Base-by-base conservation (phyloP, 2,329 filamentous ascomycete species). In the Fusarium sp. region DNA sequence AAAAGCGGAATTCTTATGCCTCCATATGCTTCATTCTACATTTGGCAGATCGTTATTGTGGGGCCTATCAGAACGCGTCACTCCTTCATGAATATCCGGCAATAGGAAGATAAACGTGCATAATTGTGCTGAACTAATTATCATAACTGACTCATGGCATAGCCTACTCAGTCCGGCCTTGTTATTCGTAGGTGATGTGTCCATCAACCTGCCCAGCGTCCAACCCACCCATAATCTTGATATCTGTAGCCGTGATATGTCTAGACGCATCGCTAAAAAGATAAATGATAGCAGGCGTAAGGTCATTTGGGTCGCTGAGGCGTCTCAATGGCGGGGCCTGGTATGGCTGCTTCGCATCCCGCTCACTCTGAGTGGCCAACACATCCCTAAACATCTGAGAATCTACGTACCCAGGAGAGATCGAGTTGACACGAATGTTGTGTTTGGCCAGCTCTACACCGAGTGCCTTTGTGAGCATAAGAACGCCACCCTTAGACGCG, bases 211-310 rank as follows among this genome's bases (percentile, higher is more conserved):
- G 54, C 28, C 54, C 54, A 45, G 54, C 54, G 6, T 57, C 55
- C 45, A 85, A 58, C 5, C 84, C 85, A 11, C 85, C 85, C 7
- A 82, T 84, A 24, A 86, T 83, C 11, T 78, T 77, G 69, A 86
- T 83, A 59, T 86, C 84, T 9, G 81, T 79, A 11, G 81, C 83
- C 3, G 84, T 85, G 4, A 83, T 85, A 63, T 83, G 82, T 18
- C 79, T 76, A 31, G 83, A 77, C 9, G 83, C 84, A 72, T 87
- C 84, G 39, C 82, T 83, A 17, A 86, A 74, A 10, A 85, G 75
- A 69, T 85, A 86, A 13, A 84, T 77, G 5, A 83, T 80, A 10
- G 84, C 82, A 75, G 71, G 54, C 13, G 54, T 57, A 57, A 57
- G 26, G 18, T 86, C 84, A 41, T 83, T 82, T 65, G 81, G 80